Base-by-base conservation (phyloP, 2,329 filamentous ascomycete species). In the Tricladium varicosporioides region DNA sequence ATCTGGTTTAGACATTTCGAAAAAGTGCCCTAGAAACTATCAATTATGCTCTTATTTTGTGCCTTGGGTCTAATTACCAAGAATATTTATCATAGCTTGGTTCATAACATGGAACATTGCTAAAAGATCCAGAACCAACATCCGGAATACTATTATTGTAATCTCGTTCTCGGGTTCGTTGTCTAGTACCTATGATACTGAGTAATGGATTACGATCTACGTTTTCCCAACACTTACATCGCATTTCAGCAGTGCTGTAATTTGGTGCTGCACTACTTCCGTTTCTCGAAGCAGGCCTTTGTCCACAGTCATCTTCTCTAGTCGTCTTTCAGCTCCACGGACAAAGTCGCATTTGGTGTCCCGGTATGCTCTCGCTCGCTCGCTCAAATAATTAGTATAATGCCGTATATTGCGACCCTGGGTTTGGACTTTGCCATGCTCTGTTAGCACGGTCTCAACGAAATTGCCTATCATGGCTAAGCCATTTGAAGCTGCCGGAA, bases 121-220 rank as follows among this genome's bases (percentile, higher is more conserved):
- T 59, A 99, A 75, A 40, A 99, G 79, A 72, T 99, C 94, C 67
- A 96, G 80, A 16, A 96, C 95, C 53, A 99, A 78, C 61, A 99
- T 79, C 57, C 94, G 85, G 71, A 97, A 99, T 27, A 95, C 92
- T 9, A 91, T 95, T 64, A 97, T 82, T 9, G 92, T 95, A 65
- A 99, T 97, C 73, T 99, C 94, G 70, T 97, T 99, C 71, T 97
- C 92, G 7, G 89, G 86, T 66, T 97, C 94, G 62, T 87, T 84
- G 51, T 91, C 87, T 70, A 97, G 83, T 51, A 97, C 85, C 91
- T 92, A 69, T 45, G 43, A 32, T 64, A 64, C 53, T 36, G 67
- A 27, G 22, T 7, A 27, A 27, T 3, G 3, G 22, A 4, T 7
- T 27, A 27, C 22, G 22, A 27, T 27, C 22, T 27, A 27, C 22